These are phyloP conservation scores for Chaetomiaceae sp. DNA, from an alignment of 2,329 filamentous ascomycete species.

Conservation along the genomic window DNA sequence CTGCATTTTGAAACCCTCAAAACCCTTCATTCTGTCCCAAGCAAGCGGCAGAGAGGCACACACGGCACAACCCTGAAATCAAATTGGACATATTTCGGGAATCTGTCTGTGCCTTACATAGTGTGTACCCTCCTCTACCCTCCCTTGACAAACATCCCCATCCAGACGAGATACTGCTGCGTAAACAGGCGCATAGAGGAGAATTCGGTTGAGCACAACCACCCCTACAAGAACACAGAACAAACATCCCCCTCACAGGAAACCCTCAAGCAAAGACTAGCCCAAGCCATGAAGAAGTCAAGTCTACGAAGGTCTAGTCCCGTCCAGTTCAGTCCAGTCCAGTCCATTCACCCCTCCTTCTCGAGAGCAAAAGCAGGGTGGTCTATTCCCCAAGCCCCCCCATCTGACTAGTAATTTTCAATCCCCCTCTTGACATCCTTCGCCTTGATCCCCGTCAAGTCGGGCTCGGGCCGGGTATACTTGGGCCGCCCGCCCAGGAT, in stretches of 20 bases:
- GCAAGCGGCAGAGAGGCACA: too few species aligned
- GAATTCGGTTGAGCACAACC: not conserved
- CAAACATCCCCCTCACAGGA: not conserved
- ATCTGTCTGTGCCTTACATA: not conserved
- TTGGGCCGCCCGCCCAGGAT: conserved; percentile 69
- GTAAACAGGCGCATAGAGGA: not conserved
- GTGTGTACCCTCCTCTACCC: not conserved
- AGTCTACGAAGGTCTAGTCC: too few species aligned
- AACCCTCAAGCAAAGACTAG: too few species aligned
- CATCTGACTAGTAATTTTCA: not conserved
- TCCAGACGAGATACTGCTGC: too few species aligned
- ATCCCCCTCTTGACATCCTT: conserved; percentile 60
- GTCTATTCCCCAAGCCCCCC: not conserved
- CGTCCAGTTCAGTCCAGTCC: too few species aligned
- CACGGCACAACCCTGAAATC: not conserved
- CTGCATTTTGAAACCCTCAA: too few species aligned
- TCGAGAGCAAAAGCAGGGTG: not conserved
- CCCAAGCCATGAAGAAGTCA: too few species aligned
- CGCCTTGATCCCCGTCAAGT: conserved; percentile 49
- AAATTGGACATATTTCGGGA: not conserved
- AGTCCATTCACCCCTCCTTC: not conserved
- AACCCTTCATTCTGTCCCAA: too few species aligned
- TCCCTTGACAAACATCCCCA: not conserved
- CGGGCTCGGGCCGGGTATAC: conserved; percentile 47
- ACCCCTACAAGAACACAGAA: not conserved